Evolutionary conservation across 495 filamentous ascomycete genomes (phyloP), one percentile per base, ranked within the genome.

Genomic region (Xylaria flabelliformis): DNA sequence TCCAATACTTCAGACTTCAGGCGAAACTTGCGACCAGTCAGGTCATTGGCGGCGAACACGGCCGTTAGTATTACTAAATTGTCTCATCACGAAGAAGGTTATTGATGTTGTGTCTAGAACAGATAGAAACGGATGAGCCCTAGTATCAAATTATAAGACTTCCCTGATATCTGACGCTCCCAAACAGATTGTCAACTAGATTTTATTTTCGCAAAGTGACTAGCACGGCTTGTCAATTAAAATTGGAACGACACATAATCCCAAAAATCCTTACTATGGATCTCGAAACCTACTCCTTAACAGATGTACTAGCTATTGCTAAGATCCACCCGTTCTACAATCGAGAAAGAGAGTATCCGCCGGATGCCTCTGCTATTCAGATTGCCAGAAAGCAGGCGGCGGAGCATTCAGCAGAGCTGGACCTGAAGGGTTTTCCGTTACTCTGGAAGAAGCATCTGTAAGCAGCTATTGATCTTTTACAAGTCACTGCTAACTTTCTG

Each of bases 301-400:
- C 15, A 21, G 75, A 82, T 26, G 68, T 83, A 12, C 69, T 82
- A 39, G 71, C 74, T 5, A 42, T 78, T 19, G 79, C 81, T 29
- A 66, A 53, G 19, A 74, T 71, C 4, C 81, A 83, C 59, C 77
- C 77, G 13, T 81, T 82, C 29, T 83, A 83, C 65, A 67, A 56
- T 19, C 42, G 15, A 41, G 56, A 64, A 12, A 61, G 32, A 7
- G 19, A 34, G 13, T 77, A 76, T 69, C 78, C 77, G 17, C 75
- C 77, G 0, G 59, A 76, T 61, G 29, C 56, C 2, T 26, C 32
- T 29, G 56, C 36, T 32, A 65, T 77, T 39, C 59, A 69, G 34
- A 3, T 17, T 29, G 48, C 48, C 46, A 41, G n/a, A 21, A 21
- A 67, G 42, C 48, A 6, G n/a, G 64, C 19, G 19, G 12, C 46